Base-by-base conservation (phyloP, 257 asterid species). In the Solanum virginianum region DNA sequence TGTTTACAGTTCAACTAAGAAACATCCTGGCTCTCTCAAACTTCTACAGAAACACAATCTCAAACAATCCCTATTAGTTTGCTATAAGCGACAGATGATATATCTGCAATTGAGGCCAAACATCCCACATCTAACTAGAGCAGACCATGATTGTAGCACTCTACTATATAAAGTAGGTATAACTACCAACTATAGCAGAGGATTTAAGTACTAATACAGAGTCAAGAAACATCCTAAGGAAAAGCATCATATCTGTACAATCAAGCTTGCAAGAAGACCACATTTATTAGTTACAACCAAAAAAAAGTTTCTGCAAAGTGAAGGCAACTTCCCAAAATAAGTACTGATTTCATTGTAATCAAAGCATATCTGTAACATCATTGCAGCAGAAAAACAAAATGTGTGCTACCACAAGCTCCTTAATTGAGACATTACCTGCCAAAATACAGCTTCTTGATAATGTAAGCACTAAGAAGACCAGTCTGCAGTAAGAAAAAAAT, bases 381-480 rank as follows among this genome's bases (percentile, higher is more conserved):
- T 1, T 36, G 39, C 32, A 39, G 17, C 24, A 53, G 53, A 83
- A 84, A 7, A 84, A 45, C 17, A 17, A 77, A 85, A 49, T 53
- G 24, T 16, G 16, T 79, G 49, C 75, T 39, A 39, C 51, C 45
- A n/a, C 7, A 18, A 53, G 51, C 8, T 77, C 83, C 82, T 43
- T 45, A 36, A 79, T 53, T 26, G 43, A 15, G 51, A 47, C 49
- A 53, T 79, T 29, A 90, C 92, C 91, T 87, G 70, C 91, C 90
- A 51, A 90, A 86, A 62, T 90, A 90, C 57, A 90, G 84, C 89
- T 86, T 90, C 83, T 89, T 90, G 70, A 90, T 89, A 60, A 90
- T 56, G 69, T 84, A 89, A 56, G 93, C 93, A 74, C 89, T 86
- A 63, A 90, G 90, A 83, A 90, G 83, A 74, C 93, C 93, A 20